Conservation (phyloP, 2,329 filamentous ascomycete species). For the Fusarium piperis region DNA sequence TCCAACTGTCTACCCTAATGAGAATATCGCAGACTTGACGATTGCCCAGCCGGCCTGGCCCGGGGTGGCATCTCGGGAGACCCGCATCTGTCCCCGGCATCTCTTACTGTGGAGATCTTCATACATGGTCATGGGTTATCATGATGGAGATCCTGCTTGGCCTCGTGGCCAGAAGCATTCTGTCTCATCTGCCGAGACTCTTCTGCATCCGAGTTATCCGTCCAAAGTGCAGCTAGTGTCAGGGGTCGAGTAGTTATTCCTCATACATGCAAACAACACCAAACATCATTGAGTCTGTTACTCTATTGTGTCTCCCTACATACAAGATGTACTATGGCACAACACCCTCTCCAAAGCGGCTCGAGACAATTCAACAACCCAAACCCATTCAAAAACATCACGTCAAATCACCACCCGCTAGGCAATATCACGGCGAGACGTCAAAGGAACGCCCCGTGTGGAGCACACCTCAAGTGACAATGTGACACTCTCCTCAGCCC, state of each 20-base stretch:
- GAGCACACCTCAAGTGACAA: constrained; percentile 9
- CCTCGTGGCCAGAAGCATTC: background rate
- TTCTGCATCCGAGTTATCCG: background rate
- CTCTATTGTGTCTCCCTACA: background rate
- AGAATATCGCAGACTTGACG: background rate
- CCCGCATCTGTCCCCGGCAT: constrained; percentile 19
- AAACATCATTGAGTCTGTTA: background rate
- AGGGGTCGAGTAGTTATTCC: too few species aligned
- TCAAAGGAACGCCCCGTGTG: background rate
- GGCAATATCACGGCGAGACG: constrained; percentile 14
- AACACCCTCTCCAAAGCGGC: background rate
- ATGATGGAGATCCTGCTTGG: background rate
- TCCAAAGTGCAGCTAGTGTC: too few species aligned
- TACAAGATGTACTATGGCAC: background rate
- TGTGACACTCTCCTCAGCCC: constrained; percentile 4
- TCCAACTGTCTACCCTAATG: background rate
- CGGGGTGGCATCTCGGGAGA: constrained; percentile 8
- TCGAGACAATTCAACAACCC: background rate
- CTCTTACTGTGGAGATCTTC: background rate
- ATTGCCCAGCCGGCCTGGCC: constrained; percentile 32
- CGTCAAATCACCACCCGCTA: background rate
- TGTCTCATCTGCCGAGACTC: background rate
- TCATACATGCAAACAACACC: background rate
- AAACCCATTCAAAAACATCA: background rate
- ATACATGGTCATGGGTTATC: background rate